Evolutionary conservation across 306 rosid genomes (phyloP), one percentile per base, ranked within the genome.

Genomic region (Aeschynomene evenia): DNA sequence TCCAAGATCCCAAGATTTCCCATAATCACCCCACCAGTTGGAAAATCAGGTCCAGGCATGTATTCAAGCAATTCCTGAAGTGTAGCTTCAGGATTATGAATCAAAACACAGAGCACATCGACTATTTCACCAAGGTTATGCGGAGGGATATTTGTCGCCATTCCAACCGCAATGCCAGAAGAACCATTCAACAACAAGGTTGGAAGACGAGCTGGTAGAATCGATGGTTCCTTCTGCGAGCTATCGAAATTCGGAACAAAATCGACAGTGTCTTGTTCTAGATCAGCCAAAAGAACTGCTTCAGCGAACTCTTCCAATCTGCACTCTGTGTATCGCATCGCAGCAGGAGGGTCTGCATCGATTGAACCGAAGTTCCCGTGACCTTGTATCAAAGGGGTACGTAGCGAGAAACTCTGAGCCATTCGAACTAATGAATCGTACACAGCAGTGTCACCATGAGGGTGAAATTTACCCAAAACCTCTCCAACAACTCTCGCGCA

Each of bases 11-110:
- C 99, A 82, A 84, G 51, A 76, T 87, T 94, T 53, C 99, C 99
- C 99, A 94, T 94, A 63, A 94, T 88, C 71, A 94, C 42, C 82
- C 97, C 97, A 56, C 99, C 99, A n/a, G 99, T 91, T 12, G 97
- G 99, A 84, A 94, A 94, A 79, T 94, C 99, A 12, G 99, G 99
- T 72, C 95, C 99, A 33, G 99, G 99, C 99, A 94, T 94, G 89
- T 91, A 94, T 78, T 94, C 99, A 71, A 94, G 85, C 84, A 94
- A 81, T 83, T 94, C 99, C 87, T 94, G 99, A 74, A 94, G 68
- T 97, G 97, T 94, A 50, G 99, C 99, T 76, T 91, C 99, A 21
- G 97, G 97, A 74, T 94, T 94, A 40, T 83, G 89, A 64, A 94
- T 94, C 84, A 94, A 83, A 39, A 82, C 97, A 69, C 97, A 63